Evolutionary conservation across 2,329 filamentous ascomycete species (phyloP), one percentile per base, ranked within the genome.

Genomic region (Epichloe sylvatica): DNA sequence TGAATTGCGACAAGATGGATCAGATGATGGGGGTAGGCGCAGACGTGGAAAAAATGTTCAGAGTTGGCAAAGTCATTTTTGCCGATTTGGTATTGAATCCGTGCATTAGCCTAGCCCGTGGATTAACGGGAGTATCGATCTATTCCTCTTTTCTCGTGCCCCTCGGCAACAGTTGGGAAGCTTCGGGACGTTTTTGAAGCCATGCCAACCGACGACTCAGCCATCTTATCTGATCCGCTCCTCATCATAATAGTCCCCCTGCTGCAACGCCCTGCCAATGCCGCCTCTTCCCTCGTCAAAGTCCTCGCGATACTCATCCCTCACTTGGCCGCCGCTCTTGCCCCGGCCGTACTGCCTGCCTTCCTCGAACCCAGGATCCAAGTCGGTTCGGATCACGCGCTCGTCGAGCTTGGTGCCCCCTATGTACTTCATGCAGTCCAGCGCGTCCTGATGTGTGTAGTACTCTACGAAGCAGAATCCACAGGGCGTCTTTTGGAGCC

Each of bases 381-480:
- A 69, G 70, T 98, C 92, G 23, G 91, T 95, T 52, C 92, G 78
- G 63, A 98, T 96, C 63, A 98, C 84, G 59, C 92, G 83, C 75
- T 98, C 92, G 67, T 98, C 92, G 43, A 98, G 78, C 73, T 98
- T 98, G 36, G 92, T 98, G 51, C 92, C 92, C 92, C 92, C 92
- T 61, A 98, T 84, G 66, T 97, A 98, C 70, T 97, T 98, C 82
- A 98, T 83, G 69, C 91, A 97, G 66, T 98, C 92, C 46, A 98
- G 77, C 8, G 92, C 92, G 67, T 98, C 92, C 64, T 95, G 84
- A 67, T 97, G 92, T 33, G 84, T 96, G 73, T 96, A 97, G 72
- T 98, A 98, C 70, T 98, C 92, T 62, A 98, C 92, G 64, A 98
- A 98, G 75, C 92, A 98, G 75, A 98, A 98, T 39, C 92, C 92